phyloP scores from a whole-genome alignment of 2,329 filamentous ascomycete species.

The Pseudopyricularia cyperi region DNA sequence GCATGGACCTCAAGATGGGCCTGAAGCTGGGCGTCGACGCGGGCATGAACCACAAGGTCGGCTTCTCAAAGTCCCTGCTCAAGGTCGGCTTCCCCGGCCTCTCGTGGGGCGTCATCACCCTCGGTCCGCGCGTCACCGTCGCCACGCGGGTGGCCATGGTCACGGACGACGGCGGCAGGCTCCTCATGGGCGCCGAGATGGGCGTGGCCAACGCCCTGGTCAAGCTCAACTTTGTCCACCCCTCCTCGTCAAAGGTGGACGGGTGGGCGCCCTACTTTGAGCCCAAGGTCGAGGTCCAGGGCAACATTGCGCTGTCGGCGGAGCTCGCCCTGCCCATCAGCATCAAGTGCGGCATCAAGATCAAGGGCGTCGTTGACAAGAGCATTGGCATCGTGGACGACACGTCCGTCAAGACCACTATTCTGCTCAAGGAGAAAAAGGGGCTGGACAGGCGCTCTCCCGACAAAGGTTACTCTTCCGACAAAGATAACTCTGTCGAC shows the following conservation, averaged over 20 bases:
- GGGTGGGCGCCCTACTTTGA: conserved; percentile 16
- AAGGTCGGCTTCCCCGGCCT: conserved; percentile 13
- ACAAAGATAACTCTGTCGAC: no score
- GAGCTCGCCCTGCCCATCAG: conserved; percentile 15
- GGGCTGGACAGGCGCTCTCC: no score
- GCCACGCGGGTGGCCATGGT: conserved; percentile 11
- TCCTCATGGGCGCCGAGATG: conserved; percentile 18
- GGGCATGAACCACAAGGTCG: conserved; percentile 8
- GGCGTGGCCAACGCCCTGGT: conserved; percentile 12
- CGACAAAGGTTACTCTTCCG: no score
- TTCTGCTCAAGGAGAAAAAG: no score
- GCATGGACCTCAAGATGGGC: conserved; percentile 13
- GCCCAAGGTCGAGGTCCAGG: conserved; percentile 15
- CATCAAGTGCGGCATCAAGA: conserved; percentile 12
- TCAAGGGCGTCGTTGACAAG: conserved; percentile 9
- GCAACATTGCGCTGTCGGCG: conserved; percentile 13
- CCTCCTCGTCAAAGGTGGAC: conserved; percentile 7
- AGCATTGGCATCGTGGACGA: conserved; percentile 13
- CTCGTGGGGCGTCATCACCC: conserved; percentile 12
- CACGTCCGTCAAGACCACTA: conserved; percentile 14
- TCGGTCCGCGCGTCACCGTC: conserved; percentile 13
- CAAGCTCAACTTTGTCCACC: conserved; percentile 12
- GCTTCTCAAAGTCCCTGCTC: conserved; percentile 11
- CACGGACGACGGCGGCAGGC: conserved; percentile 11
- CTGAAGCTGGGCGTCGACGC: conserved; percentile 19